Percentiles rank a stretch among this genome's conserved stretches.
phyloP scores from a whole-genome alignment of 768 basidiomycete species.

The Termitomyces sp. region DNA sequence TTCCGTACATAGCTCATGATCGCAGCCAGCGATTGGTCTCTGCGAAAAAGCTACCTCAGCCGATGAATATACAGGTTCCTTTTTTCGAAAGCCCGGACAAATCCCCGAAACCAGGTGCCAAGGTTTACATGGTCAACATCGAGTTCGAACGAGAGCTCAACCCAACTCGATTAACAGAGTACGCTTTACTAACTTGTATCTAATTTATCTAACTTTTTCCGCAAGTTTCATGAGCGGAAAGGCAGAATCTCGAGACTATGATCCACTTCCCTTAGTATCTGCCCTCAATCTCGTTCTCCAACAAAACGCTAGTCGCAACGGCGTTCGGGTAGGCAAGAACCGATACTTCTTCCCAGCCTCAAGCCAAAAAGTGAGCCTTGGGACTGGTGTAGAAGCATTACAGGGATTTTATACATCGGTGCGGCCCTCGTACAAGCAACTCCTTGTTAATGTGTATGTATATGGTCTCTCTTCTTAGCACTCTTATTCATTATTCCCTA shows the following conservation, averaged over 20 bases:
- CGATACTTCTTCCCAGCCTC: slow-evolving; percentile 47
- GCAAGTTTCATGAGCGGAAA: slow-evolving; percentile 49
- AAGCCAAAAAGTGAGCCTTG: slow-evolving; percentile 20
- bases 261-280: slow-evolving; percentile 44
- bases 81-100: slow-evolving; percentile 37
- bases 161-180: slow-evolving; percentile 27
- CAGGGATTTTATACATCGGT: slow-evolving; percentile 47
- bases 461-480: neutral
- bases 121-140: slow-evolving; percentile 36
- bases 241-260: slow-evolving; percentile 34
- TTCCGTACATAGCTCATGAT: slow-evolving; percentile 48
- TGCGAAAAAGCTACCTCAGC: slow-evolving; percentile 37
- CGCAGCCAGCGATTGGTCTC: slow-evolving; percentile 40
- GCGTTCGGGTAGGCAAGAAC: slow-evolving; percentile 48
- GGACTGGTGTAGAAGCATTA: slow-evolving; percentile 30
- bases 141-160: slow-evolving; percentile 35
- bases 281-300: slow-evolving; percentile 56
- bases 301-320: slow-evolving; percentile 37
- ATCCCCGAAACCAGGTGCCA: slow-evolving; percentile 28
- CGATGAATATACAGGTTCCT: slow-evolving; percentile 32
- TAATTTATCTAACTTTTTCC: neutral
- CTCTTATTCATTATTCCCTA: slow-evolving; percentile 9
- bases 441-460: slow-evolving; percentile 49
- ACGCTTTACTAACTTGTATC: slow-evolving; percentile 8
- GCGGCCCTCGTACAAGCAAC: slow-evolving; percentile 39